Percentiles rank a stretch among this genome's conserved stretches.
phyloP scores from a whole-genome alignment of 176 grass and related monocot genomes.

The Aegilops tauschii region DNA sequence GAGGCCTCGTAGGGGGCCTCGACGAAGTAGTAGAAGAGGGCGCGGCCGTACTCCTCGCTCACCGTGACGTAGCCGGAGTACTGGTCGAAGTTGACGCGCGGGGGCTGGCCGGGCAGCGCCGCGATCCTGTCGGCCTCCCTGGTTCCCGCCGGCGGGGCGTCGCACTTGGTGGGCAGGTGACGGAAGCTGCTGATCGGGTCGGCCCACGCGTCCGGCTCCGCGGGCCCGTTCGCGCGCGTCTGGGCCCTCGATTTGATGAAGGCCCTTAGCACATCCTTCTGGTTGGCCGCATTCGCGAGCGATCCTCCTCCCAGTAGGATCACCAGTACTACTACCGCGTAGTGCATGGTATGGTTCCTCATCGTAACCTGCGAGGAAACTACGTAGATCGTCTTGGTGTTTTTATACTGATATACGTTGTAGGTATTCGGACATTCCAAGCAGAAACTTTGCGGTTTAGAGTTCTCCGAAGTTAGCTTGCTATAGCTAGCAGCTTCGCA shows the following conservation, averaged over 20 bases:
- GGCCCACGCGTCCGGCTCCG: neutral
- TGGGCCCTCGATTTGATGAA: slow-evolving; percentile 2
- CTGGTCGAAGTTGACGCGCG: slow-evolving; percentile 33
- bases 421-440: neutral
- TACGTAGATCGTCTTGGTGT: neutral
- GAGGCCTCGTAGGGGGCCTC: slow-evolving; percentile 42
- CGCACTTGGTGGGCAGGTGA: neutral
- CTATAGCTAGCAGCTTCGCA: no score
- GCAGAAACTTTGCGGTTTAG: neutral
- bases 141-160: slow-evolving; percentile 6
- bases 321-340: neutral
- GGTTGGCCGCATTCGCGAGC: neutral
- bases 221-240: neutral
- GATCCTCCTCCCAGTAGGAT: neutral
- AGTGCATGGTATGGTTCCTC: neutral
- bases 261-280: slow-evolving; percentile 16
- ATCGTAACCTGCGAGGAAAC: neutral
- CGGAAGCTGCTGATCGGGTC: neutral
- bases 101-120: slow-evolving; percentile 30
- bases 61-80: slow-evolving; percentile 57
- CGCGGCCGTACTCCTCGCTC: slow-evolving; percentile 39
- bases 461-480: neutral
- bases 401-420: neutral
- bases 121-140: slow-evolving; percentile 52
- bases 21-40: slow-evolving; percentile 68